Conservation (phyloP, 352 stramenopile genomes). For the Pythium coloratum region DNA sequence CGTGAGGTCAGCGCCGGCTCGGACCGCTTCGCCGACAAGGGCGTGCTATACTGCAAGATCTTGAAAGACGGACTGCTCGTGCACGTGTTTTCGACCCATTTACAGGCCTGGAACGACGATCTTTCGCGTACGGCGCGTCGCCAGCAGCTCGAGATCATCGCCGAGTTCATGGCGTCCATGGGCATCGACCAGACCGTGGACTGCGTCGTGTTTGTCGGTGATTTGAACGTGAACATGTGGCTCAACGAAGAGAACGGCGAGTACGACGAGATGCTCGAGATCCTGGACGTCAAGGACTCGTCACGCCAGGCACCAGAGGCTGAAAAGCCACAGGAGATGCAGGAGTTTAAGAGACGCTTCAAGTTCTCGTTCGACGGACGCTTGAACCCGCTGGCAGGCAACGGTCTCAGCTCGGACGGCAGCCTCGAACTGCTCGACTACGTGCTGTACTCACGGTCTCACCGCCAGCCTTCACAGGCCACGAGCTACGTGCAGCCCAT, state of each 20-base stretch:
- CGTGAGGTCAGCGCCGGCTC: constrained; percentile 57
- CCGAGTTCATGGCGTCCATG: constrained; percentile 52
- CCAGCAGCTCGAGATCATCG: constrained; percentile 69
- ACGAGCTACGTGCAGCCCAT: constrained; percentile 68
- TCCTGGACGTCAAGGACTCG: constrained; percentile 58
- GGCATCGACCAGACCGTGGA: constrained; percentile 63
- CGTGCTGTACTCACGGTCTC: constrained; percentile 55
- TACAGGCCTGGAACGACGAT: constrained; percentile 77
- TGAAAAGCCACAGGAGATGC: not conserved
- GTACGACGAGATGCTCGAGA: constrained; percentile 79
- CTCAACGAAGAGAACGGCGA: constrained; percentile 69
- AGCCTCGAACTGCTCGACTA: constrained; percentile 77
- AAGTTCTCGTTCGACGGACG: constrained; percentile 76
- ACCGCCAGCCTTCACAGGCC: constrained; percentile 55
- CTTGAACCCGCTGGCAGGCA: constrained; percentile 62
- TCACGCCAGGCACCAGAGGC: constrained; percentile 28
- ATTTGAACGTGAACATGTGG: constrained; percentile 81
- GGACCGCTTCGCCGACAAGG: constrained; percentile 76
- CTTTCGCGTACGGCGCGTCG: constrained; percentile 53
- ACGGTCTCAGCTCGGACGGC: constrained; percentile 69
- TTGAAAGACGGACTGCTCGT: constrained; percentile 69
- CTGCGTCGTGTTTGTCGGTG: constrained; percentile 58
- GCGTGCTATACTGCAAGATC: constrained; percentile 80
- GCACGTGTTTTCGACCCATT: constrained; percentile 74
- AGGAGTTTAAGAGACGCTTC: constrained; percentile 27